Evolutionary conservation across 2,329 filamentous ascomycete species (phyloP).

Genomic region (Clarireedia sp.): DNA sequence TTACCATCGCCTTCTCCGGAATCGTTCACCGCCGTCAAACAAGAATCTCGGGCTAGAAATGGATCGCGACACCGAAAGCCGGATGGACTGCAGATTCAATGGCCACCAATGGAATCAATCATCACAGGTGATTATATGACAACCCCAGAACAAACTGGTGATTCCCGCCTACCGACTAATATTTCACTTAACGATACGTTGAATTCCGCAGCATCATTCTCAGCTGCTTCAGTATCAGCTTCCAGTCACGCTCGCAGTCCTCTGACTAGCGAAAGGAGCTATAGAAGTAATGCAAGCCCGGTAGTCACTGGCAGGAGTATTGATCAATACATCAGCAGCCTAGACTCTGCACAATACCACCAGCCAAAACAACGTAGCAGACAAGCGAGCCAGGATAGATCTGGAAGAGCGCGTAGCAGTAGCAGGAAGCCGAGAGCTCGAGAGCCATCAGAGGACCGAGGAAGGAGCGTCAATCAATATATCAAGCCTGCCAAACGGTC

Average conservation of each 20-base stretch:
- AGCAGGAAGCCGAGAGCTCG: constrained; percentile 44
- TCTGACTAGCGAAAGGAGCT: constrained; percentile 37
- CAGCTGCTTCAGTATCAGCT: constrained; percentile 45
- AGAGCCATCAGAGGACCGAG: constrained; percentile 62
- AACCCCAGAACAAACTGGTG: constrained; percentile 47
- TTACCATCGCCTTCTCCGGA: constrained; percentile 63
- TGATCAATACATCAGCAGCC: constrained; percentile 78
- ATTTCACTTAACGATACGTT: neutral
- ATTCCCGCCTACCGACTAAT: constrained; percentile 32
- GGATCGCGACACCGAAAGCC: constrained; percentile 75
- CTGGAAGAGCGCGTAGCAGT: constrained; percentile 37
- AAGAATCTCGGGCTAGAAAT: constrained; percentile 53
- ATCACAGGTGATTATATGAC: constrained; percentile 44
- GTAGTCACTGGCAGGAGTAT: constrained; percentile 57
- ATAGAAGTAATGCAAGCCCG: constrained; percentile 40
- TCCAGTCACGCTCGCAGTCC: constrained; percentile 40
- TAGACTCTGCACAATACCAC: constrained; percentile 68
- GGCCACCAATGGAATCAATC: constrained; percentile 43
- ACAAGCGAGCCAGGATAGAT: constrained; percentile 36
- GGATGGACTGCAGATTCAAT: constrained; percentile 59
- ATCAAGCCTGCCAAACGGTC: constrained; percentile 76
- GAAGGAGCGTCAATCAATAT: constrained; percentile 48
- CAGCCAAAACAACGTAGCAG: constrained; percentile 42
- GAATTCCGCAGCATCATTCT: constrained; percentile 36
- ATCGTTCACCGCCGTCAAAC: constrained; percentile 54